Base-by-base conservation (phyloP, 352 stramenopile genomes). In the Vaucheria bursata region DNA sequence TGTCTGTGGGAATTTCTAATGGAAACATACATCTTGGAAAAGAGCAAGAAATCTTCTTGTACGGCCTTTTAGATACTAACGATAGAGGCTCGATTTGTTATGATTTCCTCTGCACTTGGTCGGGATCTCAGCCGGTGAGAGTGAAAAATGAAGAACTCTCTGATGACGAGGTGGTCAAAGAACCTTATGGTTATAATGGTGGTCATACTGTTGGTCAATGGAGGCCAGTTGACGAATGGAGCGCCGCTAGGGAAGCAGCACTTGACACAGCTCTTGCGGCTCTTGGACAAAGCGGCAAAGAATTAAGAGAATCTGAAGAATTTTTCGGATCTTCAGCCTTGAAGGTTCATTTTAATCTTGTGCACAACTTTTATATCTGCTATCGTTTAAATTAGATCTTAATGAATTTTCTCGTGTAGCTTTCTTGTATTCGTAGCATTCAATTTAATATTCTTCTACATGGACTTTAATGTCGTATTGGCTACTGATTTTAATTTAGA, bases 241-340 rank as follows among this genome's bases (percentile, higher is more conserved):
- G 53, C 53, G 53, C 53, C 2, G 53, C 2, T 2, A 2, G 53
- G 53, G 53, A 68, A 34, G 53, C 53, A 34, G 53, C 53, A 34
- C 2, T 68, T 31, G 53, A 2, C 2, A 34, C 53, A 73, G 77
- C 77, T 18, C 77, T 82, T 35, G 71, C 32, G 49, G 73, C 53
- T 31, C 37, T 82, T 8, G 77, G 77, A n/a, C 70, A 79, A 32
- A 66, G 75, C 34, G 29, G 65, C 12, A 52, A 32, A 64, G 77
- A 79, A 39, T 59, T 82, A 12, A 82, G 52, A 18, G 71, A 68
- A 45, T 73, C 77, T 25, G 70, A 82, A 39, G 77, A 82, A 45
- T 82, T 82, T 39, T 79, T 59, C 39, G 77, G 77, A 18, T 74
- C 77, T 35, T 59, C 77, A 29, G 77, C 77, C 40, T 29, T 82